Evolutionary conservation across 495 filamentous ascomycete genomes (phyloP).

Genomic region (Hyaloscypha variabilis): DNA sequence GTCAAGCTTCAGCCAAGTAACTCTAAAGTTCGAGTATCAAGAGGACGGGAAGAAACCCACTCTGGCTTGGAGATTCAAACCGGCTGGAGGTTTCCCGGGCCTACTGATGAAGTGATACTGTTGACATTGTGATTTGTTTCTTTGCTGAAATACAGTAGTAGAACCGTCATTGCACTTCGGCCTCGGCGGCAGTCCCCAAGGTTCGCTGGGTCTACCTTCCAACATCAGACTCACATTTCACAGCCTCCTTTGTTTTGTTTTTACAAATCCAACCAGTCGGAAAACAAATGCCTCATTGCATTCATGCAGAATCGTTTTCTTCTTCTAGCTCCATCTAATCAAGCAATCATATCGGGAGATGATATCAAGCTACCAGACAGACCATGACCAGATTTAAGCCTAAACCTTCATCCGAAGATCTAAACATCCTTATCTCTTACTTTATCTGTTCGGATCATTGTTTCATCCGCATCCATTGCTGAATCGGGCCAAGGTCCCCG

Average conservation of each 20-base stretch:
- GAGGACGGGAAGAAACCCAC: background rate
- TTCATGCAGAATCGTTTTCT: too few relatives aligned
- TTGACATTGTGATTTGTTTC: too few relatives aligned
- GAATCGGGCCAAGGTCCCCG: background rate
- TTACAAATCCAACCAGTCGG: too few relatives aligned
- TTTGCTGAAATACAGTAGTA: too few relatives aligned
- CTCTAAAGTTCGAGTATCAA: background rate
- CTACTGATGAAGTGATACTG: too few relatives aligned
- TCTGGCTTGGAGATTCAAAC: background rate
- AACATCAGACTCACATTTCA: too few relatives aligned
- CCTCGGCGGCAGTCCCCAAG: too few relatives aligned
- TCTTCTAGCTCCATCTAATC: too few relatives aligned
- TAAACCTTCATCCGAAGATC: slow-evolving; percentile 8
- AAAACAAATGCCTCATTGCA: too few relatives aligned
- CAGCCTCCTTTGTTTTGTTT: too few relatives aligned
- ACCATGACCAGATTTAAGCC: background rate
- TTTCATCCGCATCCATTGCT: slow-evolving; percentile 11
- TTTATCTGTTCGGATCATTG: slow-evolving; percentile 7
- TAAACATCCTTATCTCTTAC: background rate
- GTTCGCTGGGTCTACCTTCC: too few relatives aligned
- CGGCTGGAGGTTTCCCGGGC: background rate
- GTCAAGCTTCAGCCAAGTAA: background rate
- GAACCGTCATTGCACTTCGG: too few relatives aligned
- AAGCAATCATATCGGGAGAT: slow-evolving; percentile 3
- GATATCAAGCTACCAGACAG: background rate